Conservation (phyloP, 2,329 filamentous ascomycete species). For the Colletotrichum sp. region DNA sequence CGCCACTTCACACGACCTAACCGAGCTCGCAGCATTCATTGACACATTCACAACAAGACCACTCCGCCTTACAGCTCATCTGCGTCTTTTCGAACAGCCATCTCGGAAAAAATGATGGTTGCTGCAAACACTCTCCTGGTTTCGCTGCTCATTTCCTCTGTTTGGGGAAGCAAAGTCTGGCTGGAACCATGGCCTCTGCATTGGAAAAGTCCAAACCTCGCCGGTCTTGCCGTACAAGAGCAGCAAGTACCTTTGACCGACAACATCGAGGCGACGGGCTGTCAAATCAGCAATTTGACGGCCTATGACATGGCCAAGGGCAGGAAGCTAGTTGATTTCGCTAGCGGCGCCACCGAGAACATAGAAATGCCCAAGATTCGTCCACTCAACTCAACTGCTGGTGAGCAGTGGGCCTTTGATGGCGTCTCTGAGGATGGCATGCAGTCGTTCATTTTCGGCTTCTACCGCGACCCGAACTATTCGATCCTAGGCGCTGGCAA, state of each 20-base stretch:
- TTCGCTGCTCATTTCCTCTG: background rate
- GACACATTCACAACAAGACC: background rate
- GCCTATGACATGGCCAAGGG: constrained; percentile 6
- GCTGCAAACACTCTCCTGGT: background rate
- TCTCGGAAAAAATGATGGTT: background rate
- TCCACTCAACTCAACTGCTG: constrained; percentile 28
- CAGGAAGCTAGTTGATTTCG: constrained; percentile 11
- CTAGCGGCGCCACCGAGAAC: background rate
- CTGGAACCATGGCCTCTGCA: background rate
- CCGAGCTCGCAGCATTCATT: background rate
- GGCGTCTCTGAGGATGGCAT: constrained; percentile 28
- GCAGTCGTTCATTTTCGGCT: constrained; percentile 29
- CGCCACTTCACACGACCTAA: background rate
- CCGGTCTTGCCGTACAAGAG: background rate
- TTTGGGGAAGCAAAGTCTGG: background rate
- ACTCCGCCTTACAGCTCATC: background rate
- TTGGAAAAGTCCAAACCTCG: background rate
- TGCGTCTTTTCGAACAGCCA: background rate
- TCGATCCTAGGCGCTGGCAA: constrained; percentile 31
- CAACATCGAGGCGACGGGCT: background rate
- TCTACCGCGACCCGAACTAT: constrained; percentile 34
- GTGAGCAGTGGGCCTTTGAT: constrained; percentile 36
- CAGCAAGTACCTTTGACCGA: background rate
- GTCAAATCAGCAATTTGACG: constrained; percentile 3
- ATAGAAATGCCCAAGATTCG: constrained; percentile 24